Base-by-base conservation (phyloP, 805 yeast genomes). In the Metschnikowia dekortorum region DNA sequence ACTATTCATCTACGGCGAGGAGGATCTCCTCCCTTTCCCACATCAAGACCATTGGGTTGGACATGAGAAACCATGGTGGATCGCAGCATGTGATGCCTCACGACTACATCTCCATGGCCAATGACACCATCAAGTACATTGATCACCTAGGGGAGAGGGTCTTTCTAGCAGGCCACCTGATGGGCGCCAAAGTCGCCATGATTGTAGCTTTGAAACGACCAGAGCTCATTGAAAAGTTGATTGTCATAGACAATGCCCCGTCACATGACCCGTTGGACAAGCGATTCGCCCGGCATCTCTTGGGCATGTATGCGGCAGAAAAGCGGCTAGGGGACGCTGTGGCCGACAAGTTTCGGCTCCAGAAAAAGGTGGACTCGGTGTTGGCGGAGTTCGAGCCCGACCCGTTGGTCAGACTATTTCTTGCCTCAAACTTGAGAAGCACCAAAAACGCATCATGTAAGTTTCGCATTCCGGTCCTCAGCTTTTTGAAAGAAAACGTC, bases 101-200 rank as follows among this genome's bases (percentile, higher is more conserved):
- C 48, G 71, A 70, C 46, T 81, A 81, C 56, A n/a, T 46, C 5
- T 61, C 74, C 6, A 58, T 79, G 67, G 72, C 78, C 1, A 52
- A 60, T 4, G 85, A 80, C 58, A 66, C 79, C 3, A 58, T 67
- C 3, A 55, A 60, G 37, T 71, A 71, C 46, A 53, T 79, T 2
- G 54, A 66, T 34, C 18, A 51, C 0, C 56, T 64, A 57, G 41
- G 49, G 8, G 41, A 57, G 5, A 49, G 50, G 8, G 62, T 56
- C 16, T 51, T 67, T 2, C 54, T 70, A 29, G 64, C 72, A 18
- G 86, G 87, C 0, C 84, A 78, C 58, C 80, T 84, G 16, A 75
- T 82, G 80, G 87, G 87, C 1, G 85, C 83, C 4, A 81, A 80
- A 57, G 73, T 78, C 1, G 80, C 79, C 0, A 73, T 82, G 76